These are phyloP conservation scores for Penicillium sp. DNA, from an alignment of 2,329 filamentous ascomycete species.

Conservation along the genomic window DNA sequence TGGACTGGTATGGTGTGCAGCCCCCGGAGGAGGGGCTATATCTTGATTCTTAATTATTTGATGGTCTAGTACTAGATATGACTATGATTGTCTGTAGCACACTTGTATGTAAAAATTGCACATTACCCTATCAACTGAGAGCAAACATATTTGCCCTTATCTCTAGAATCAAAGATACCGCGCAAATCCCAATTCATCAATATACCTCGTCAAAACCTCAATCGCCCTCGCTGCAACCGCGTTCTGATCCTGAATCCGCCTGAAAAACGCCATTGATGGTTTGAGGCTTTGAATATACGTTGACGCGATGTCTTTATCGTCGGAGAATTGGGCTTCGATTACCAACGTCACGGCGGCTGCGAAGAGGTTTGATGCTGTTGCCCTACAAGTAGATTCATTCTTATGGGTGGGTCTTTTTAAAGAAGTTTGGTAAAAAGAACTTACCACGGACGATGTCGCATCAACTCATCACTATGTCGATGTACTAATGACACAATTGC, in stretches of 20 bases:
- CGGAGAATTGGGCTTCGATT: neutral
- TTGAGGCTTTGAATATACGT: neutral
- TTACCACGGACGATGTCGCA: neutral
- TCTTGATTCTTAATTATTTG: constrained; percentile 1
- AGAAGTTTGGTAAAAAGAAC: too few species aligned
- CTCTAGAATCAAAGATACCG: too few species aligned
- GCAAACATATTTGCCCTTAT: too few species aligned
- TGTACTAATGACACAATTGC: neutral
- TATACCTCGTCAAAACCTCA: too few species aligned
- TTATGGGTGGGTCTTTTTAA: neutral
- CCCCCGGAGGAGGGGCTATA: neutral
- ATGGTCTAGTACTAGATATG: neutral
- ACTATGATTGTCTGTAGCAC: neutral
- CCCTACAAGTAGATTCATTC: too few species aligned
- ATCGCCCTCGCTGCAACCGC: neutral
- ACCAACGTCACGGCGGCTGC: neutral
- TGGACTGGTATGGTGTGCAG: neutral
- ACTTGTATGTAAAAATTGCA: neutral
- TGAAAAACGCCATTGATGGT: neutral
- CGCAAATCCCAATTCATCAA: too few species aligned
- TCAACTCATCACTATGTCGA: neutral
- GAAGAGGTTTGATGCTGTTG: neutral
- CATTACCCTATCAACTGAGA: too few species aligned
- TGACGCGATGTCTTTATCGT: neutral
- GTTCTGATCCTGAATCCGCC: neutral